Conservation (phyloP, 495 filamentous ascomycete species). For the Niebla homalea region DNA sequence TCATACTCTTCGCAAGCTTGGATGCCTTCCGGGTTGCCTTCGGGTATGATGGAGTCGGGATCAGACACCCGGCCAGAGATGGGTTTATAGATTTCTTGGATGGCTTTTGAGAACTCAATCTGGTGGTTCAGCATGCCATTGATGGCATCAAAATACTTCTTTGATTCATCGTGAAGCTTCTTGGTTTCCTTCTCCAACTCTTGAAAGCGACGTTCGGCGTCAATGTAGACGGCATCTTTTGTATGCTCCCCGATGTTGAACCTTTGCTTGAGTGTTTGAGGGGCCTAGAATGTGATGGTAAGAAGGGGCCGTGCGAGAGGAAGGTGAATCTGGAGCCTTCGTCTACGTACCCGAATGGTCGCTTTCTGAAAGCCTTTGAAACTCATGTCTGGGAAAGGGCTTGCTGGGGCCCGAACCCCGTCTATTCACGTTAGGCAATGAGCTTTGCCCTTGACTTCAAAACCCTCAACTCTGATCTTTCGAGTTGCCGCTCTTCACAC, state of each 20-base stretch:
- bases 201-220: conserved; percentile 85
- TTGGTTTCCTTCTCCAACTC: conserved; percentile 95
- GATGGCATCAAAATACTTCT: conserved; percentile 92
- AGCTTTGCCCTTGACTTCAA: too few relatives aligned
- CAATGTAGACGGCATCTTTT: conserved; percentile 86
- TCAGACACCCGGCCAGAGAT: conserved; percentile 94
- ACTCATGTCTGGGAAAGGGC: conserved; percentile 53
- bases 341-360: conserved; percentile 53
- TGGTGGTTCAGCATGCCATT: conserved; percentile 97
- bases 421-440: too few relatives aligned
- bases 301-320: not conserved
- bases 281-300: conserved; percentile 43
- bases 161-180: conserved; percentile 85
- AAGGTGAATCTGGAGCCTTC: not conserved
- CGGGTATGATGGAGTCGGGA: conserved; percentile 62
- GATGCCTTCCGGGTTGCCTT: conserved; percentile 92
- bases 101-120: conserved; percentile 94
- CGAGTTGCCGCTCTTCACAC: too few relatives aligned
- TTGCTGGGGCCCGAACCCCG: too few relatives aligned
- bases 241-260: conserved; percentile 91
- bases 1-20: conserved; percentile 94
- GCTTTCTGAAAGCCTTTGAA: conserved; percentile 92
- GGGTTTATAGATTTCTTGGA: conserved; percentile 93
- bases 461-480: too few relatives aligned
- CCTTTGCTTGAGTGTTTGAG: conserved; percentile 76